Evolutionary conservation across 2,329 filamentous ascomycete species (phyloP).

Genomic region (Anisogramma anomala): DNA sequence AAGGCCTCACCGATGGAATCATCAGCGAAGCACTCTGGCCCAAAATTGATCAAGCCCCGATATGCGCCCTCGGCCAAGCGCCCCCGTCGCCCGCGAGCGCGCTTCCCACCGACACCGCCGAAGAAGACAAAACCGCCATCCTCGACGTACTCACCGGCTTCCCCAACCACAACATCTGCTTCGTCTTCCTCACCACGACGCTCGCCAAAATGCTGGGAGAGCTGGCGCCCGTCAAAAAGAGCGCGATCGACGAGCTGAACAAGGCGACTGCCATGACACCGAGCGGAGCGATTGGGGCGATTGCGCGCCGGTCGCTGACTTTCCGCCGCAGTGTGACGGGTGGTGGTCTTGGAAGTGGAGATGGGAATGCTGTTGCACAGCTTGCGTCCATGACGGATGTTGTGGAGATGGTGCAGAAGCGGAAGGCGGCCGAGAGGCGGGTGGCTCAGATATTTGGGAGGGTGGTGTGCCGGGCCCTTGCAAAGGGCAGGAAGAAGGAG

Average conservation of each 20-base stretch:
- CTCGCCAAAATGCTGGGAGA: conserved; percentile 44
- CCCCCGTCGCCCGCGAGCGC: conserved; percentile 32
- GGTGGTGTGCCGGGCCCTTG: conserved; percentile 45
- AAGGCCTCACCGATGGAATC: conserved; percentile 66
- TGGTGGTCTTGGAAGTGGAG: conserved; percentile 14
- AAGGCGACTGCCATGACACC: conserved; percentile 12
- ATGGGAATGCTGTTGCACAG: no score
- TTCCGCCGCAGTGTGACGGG: conserved; percentile 26
- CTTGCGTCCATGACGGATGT: conserved; percentile 19
- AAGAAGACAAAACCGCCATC: conserved; percentile 40
- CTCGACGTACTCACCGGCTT: conserved; percentile 63
- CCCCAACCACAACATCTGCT: conserved; percentile 76
- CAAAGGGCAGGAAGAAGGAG: conserved; percentile 36
- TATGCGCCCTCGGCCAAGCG: conserved; percentile 16
- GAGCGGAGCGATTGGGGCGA: conserved; percentile 16
- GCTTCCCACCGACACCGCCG: conserved; percentile 15
- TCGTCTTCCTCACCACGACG: conserved; percentile 76
- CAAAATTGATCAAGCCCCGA: conserved; percentile 45
- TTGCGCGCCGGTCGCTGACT: conserved; percentile 34
- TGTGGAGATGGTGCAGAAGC: conserved; percentile 36
- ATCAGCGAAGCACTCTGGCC: conserved; percentile 61
- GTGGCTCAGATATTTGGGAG: conserved; percentile 55
- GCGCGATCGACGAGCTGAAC: conserved; percentile 26
- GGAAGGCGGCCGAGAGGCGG: conserved; percentile 46
- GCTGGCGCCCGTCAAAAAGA: conserved; percentile 30